phyloP scores from a whole-genome alignment of 306 rosid species.

The Trifolium subterraneum region DNA sequence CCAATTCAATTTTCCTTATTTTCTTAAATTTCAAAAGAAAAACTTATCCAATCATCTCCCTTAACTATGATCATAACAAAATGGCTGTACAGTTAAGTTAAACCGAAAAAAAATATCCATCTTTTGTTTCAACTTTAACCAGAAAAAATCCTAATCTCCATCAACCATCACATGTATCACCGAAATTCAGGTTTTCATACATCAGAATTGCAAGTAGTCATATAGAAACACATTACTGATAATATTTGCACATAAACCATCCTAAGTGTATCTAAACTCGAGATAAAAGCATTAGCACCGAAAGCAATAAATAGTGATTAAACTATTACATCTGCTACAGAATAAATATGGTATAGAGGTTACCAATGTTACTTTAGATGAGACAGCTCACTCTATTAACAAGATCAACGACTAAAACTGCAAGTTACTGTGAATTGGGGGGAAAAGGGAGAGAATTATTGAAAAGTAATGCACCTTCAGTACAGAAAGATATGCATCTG shows the following conservation, averaged over 20 bases:
- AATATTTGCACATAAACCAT: not conserved
- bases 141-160: not conserved
- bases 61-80: not conserved
- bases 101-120: too few relatives aligned
- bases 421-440: constrained; percentile 15
- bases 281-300: constrained; percentile 18
- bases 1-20: too few relatives aligned
- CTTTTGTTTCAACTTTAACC: not conserved
- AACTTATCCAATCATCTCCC: not conserved
- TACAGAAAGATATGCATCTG: constrained; percentile 94
- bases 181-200: constrained; percentile 37
- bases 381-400: constrained; percentile 3
- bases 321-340: not conserved
- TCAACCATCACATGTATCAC: constrained; percentile 17
- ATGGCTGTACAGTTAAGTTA: not conserved
- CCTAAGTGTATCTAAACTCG: constrained; percentile 16
- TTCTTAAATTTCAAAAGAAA: too few relatives aligned
- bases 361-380: not conserved
- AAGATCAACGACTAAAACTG: constrained; percentile 20
- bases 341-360: not conserved
- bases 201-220: constrained; percentile 9
- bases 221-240: not conserved
- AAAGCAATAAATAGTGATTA: not conserved
- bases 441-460: not conserved
- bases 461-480: constrained; percentile 57